Base-by-base conservation (phyloP, 2,329 filamentous ascomycete species). In the Dothistroma pini region DNA sequence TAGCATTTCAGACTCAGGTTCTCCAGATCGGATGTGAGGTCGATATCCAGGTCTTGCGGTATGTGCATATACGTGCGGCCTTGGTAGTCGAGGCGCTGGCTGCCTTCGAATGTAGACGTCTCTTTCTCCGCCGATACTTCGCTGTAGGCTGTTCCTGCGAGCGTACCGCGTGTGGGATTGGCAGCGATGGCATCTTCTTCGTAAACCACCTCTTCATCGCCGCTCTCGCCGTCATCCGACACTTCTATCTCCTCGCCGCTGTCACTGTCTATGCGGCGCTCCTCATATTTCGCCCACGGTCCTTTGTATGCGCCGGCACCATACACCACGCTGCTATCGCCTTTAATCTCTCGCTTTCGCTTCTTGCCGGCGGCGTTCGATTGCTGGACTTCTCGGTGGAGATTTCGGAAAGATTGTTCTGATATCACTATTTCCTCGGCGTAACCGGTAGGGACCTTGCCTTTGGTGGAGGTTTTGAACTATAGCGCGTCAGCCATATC, bases 21-120 rank as follows among this genome's bases (percentile, higher is more conserved):
- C 73, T 93, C 93, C 72, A 85, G 77, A 71, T 88, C 92, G 69
- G 90, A 90, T 50, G 82, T 75, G 69, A 99, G 81, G 73, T 96
- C 90, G 74, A 96, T 81, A 72, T 91, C 90, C 77, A 96, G 79
- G 74, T 96, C 93, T 75, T 91, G 92, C 3, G 95, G 95, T 51
- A 97, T 83, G 77, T 99, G 95, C 93, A 99, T 97, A 75, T 96
- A 99, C 35, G 93, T 96, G 66, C 95, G 84, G 53, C 95, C 95
- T 75, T 96, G 90, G 79, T 99, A 99, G 75, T 99, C 51, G 80
- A 87, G 89, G 77, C 95, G 81, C 72, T 90, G 82, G 47, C 84
- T 83, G 64, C 93, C 95, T 71, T 96, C 89, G 77, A 97, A 99
- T 50, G 87, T 88, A 49, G 89, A 92, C 56, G 89, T 95, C 79